Percentiles rank a stretch among this genome's conserved stretches.
phyloP scores from a whole-genome alignment of 208 protist genomes.

The Crithidia brevicula region DNA sequence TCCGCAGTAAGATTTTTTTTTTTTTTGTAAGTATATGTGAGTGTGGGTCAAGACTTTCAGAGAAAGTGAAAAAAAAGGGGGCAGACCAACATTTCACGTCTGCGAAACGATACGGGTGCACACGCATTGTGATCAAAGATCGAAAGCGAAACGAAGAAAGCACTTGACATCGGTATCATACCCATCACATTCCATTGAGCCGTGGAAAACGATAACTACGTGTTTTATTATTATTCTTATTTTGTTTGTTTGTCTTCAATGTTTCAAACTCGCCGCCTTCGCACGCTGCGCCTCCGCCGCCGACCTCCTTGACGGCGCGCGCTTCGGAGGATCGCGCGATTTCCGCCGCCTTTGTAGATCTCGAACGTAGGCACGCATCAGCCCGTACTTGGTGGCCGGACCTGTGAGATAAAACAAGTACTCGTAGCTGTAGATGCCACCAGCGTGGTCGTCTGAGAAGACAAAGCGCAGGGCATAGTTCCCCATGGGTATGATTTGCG shows the following conservation, averaged over 20 bases:
- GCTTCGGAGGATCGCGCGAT: constrained; percentile 69
- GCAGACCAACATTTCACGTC: too few species aligned
- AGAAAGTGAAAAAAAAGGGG: too few species aligned
- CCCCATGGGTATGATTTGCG: constrained; percentile 72
- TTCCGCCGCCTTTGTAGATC: constrained; percentile 56
- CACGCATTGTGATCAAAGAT: too few species aligned
- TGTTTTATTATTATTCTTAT: too few species aligned
- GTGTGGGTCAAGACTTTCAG: too few species aligned
- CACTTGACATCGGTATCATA: not conserved
- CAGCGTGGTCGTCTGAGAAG: constrained; percentile 85
- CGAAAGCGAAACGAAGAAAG: too few species aligned
- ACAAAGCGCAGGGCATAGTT: constrained; percentile 87
- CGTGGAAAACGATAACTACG: too few species aligned
- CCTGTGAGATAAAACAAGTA: constrained; percentile 77
- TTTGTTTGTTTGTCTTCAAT: too few species aligned
- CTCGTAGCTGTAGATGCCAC: constrained; percentile 88
- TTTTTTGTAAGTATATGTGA: not conserved
- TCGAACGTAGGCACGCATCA: constrained; percentile 86
- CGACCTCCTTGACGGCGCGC: constrained; percentile 37
- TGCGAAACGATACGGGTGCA: not conserved
- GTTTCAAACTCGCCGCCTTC: not conserved
- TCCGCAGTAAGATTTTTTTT: not conserved
- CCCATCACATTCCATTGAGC: too few species aligned
- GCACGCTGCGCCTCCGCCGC: constrained; percentile 1
- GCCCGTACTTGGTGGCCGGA: constrained; percentile 48